Evolutionary conservation across 129 eudicot species (phyloP), one percentile per base, ranked within the genome.

Genomic region (Flaveria linearis): DNA sequence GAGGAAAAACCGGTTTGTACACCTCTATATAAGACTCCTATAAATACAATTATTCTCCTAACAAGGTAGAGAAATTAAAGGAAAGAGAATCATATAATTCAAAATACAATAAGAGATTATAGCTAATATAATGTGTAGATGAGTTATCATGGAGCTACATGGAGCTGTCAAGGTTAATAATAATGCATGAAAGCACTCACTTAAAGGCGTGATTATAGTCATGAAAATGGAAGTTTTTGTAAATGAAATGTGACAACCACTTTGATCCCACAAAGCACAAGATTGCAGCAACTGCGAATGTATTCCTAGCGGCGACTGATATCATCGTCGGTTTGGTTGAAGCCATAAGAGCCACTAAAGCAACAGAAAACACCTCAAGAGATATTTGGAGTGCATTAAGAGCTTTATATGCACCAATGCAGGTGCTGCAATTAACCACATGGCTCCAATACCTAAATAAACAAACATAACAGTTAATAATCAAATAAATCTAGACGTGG

Each of bases 201-300:
- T 62, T 62, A 62, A 28, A 62, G 9, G 68, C 68, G 6, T 62
- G 68, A 62, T 62, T 62, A 14, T 62, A 28, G 20, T 62, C 68
- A 62, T 62, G 68, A 62, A 62, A 62, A 14, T 62, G 68, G 2
- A 62, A 62, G 10, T 26, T 61, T 28, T 61, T 61, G 68, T 26
- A 56, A 56, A 56, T 56, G 30, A 56, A 56, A 56, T 9, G 63
- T 56, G 63, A 56, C 25, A 56, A 56, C 63, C 63, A 56, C 22
- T 56, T 56, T 56, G 63, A 56, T 56, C 63, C 63, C 63, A 56
- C 30, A 56, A 56, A 56, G 15, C 63, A 56, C 30, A 56, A 9
- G 22, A 56, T 20, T 56, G 63, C 30, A 56, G 8, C 63, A 56
- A 9, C 14, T 56, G 63, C 63, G 6, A 56, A 28, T 20, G 63